These are phyloP conservation scores for Pyrus hybrid DNA, from an alignment of 331 rosid species.

Conservation along the genomic window DNA sequence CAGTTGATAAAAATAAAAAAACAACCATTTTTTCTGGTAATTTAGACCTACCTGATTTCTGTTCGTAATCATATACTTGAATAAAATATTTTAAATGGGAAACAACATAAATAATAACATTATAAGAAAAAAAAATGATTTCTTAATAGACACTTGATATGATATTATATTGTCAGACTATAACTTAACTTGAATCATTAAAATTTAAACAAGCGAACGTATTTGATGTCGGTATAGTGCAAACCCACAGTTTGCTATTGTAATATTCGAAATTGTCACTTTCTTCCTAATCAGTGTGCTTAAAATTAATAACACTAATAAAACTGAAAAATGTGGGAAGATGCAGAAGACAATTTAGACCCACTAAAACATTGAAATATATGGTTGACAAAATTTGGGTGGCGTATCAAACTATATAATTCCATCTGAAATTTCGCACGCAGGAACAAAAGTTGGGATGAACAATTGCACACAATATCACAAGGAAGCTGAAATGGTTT, in stretches of 20 bases:
- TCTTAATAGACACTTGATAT: neutral
- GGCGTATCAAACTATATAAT: constrained; percentile 21
- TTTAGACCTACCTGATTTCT: too few relatives aligned
- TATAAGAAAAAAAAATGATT: neutral
- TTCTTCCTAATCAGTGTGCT: neutral
- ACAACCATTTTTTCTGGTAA: too few relatives aligned
- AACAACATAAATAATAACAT: too few relatives aligned
- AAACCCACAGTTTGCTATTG: too few relatives aligned
- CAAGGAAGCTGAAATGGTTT: neutral
- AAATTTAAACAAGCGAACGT: too few relatives aligned
- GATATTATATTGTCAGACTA: neutral
- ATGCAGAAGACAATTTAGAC: neutral
- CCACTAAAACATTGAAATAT: neutral
- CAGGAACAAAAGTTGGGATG: constrained; percentile 1
- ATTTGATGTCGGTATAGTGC: too few relatives aligned
- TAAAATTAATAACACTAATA: neutral
- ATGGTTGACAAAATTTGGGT: constrained; percentile 7
- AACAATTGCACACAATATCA: neutral
- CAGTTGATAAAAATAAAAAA: too few relatives aligned
- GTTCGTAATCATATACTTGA: too few relatives aligned
- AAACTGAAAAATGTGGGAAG: neutral
- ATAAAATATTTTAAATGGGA: too few relatives aligned
- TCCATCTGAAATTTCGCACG: constrained; percentile 6
- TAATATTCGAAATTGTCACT: too few relatives aligned
- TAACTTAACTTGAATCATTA: too few relatives aligned